Conservation (phyloP, 2,329 filamentous ascomycete species). For the Pseudogymnoascus verrucosus region DNA sequence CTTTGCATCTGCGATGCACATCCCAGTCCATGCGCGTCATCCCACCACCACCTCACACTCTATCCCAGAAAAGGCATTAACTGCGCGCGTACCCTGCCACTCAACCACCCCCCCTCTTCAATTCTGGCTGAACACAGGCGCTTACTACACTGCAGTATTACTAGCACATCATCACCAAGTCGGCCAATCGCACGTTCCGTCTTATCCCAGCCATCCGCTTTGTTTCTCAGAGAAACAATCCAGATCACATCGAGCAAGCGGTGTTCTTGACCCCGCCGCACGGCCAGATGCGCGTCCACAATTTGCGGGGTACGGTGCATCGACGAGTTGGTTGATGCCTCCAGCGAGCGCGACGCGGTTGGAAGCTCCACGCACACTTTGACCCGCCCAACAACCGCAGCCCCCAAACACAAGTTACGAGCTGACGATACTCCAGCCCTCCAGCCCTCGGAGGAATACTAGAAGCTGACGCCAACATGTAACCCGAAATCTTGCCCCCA, state of each 20-base stretch:
- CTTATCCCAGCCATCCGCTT: slow-evolving; percentile 5
- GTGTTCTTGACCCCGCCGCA: background rate
- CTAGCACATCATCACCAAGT: background rate
- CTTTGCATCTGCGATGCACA: background rate
- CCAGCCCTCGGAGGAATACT: slow-evolving; percentile 2
- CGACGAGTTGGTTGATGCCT: background rate
- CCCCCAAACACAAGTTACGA: background rate
- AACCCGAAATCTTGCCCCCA: background rate
- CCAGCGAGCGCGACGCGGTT: background rate
- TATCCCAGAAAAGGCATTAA: background rate
- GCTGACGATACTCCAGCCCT: background rate
- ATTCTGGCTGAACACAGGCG: slow-evolving; percentile 4
- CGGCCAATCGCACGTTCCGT: background rate
- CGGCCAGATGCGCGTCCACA: background rate
- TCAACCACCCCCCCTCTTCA: background rate
- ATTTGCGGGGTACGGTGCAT: background rate
- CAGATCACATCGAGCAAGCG: background rate
- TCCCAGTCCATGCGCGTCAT: slow-evolving; percentile 4
- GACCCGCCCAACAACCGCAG: background rate
- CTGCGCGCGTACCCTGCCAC: slow-evolving; percentile 1
- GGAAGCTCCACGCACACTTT: background rate
- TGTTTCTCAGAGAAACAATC: background rate
- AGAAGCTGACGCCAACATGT: background rate
- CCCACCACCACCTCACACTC: background rate
- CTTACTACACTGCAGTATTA: background rate